Evolutionary conservation across 306 rosid genomes (phyloP), one percentile per base, ranked within the genome.

Genomic region (Ormosia emarginata): DNA sequence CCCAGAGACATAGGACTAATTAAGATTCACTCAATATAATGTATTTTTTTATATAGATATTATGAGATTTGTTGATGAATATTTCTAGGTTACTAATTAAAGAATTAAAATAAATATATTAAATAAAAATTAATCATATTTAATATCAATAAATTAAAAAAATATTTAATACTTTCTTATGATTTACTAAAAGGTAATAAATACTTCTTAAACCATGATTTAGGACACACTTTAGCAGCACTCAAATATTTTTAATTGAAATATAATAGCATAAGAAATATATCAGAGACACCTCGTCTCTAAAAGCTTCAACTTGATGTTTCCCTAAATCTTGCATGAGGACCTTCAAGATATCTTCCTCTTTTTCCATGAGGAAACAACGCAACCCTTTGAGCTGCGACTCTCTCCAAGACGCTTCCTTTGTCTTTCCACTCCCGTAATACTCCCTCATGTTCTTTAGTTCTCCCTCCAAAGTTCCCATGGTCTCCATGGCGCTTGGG

Each of bases 321-420:
- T 93, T 93, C 18, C 96, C 96, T 53, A 93, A 55, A 64, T 93
- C 97, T 30, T 87, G 90, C 79, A 79, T 74, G 70, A 93, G 91
- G 30, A 89, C 96, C 4, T 18, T 64, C 79, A 83, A 83, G 63
- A 93, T 93, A 6, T 83, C 81, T 49, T 37, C 30, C 52, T 90
- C 88, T 17, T 83, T 90, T 14, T 93, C 92, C 2, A 70, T 2
- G 0, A 93, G 39, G 64, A 93, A 75, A 49, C 77, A 17, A 64
- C 67, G 86, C 77, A 93, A 73, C 8, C 84, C 94, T 85, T 84
- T 83, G 41, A 93, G 91, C 67, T 93, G 98, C 0, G 91, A 77
- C 37, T 79, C 74, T 75, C 98, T 93, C 98, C 98, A 93, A 2
- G 89, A 86, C 0, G 66, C 87, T 79, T 91, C 82, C 56, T 75